These are phyloP conservation scores for Lumnitzera racemosa DNA, from an alignment of 345 rosid genomes.

Conservation along the genomic window DNA sequence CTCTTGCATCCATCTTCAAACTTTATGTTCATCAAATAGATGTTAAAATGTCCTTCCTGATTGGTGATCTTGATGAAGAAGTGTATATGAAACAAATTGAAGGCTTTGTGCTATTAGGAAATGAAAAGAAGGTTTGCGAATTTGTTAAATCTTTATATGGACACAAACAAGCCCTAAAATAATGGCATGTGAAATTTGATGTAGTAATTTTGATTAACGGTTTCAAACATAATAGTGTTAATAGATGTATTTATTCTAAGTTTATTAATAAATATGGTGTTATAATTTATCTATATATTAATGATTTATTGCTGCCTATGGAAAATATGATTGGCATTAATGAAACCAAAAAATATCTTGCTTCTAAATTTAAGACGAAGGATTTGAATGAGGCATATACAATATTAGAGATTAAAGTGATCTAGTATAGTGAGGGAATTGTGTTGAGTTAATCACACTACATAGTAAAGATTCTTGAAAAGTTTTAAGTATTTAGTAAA, in stretches of 20 bases:
- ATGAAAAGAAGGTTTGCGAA: not conserved
- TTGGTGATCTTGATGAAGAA: not conserved
- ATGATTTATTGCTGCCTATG: not conserved
- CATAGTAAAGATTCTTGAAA: too few species aligned
- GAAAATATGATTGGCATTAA: not conserved
- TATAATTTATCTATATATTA: not conserved
- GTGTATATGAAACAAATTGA: not conserved
- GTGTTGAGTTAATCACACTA: too few species aligned
- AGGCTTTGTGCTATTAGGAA: not conserved
- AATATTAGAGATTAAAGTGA: too few species aligned
- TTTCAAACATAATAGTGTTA: not conserved
- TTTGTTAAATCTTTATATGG: not conserved
- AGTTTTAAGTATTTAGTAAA: too few species aligned
- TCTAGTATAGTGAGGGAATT: too few species aligned
- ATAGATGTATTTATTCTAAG: not conserved
- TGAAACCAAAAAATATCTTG: constrained; percentile 9
- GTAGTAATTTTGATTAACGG: not conserved
- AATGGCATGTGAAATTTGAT: not conserved
- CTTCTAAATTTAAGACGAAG: too few species aligned
- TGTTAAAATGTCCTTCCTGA: not conserved
- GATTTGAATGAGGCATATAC: too few species aligned
- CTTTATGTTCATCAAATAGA: not conserved
- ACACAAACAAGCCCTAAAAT: not conserved
- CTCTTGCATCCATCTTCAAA: not conserved
- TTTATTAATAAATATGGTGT: not conserved